These are phyloP conservation scores for Incumbomyces delicatus DNA, from an alignment of 2,329 filamentous ascomycete genomes.

Conservation along the genomic window DNA sequence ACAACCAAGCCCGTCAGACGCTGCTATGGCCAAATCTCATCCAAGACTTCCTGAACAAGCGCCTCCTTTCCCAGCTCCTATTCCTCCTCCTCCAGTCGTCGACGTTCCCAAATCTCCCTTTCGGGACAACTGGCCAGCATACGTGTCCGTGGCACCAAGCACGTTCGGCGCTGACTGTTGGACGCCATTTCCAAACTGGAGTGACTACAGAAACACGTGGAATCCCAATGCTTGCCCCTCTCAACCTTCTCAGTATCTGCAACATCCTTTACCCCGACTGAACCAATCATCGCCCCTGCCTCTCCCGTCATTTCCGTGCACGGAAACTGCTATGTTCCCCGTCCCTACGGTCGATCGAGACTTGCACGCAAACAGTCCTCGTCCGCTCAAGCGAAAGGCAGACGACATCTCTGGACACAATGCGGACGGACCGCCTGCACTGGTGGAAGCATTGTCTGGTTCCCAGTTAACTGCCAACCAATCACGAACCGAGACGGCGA, in stretches of 20 bases:
- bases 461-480: too few species aligned
- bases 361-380: too few species aligned
- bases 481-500: too few species aligned
- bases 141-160: neutral
- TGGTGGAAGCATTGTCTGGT: neutral
- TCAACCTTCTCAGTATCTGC: too few species aligned
- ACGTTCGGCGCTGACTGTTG: neutral
- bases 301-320: too few species aligned
- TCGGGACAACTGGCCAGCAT: too few species aligned
- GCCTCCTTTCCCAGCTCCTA: conserved; percentile 1
- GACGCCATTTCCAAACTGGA: neutral
- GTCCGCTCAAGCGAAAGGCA: conserved; percentile 15
- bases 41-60: neutral
- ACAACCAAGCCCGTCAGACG: conserved; percentile 28
- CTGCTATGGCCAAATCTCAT: conserved; percentile 27
- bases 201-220: neutral
- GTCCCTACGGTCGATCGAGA: neutral
- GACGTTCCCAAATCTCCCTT: too few species aligned
- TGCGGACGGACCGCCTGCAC: neutral
- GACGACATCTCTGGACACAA: conserved; percentile 12
- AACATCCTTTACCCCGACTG: too few species aligned
- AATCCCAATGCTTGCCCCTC: too few species aligned
- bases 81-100: neutral
- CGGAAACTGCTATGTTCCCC: neutral
- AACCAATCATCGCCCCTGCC: too few species aligned